A percentile compares a stretch with the other conserved stretches of the same genome.
Evolutionary conservation across 2,329 filamentous ascomycete species (phyloP).

Genomic region (Penicillium sclerotiorum): DNA sequence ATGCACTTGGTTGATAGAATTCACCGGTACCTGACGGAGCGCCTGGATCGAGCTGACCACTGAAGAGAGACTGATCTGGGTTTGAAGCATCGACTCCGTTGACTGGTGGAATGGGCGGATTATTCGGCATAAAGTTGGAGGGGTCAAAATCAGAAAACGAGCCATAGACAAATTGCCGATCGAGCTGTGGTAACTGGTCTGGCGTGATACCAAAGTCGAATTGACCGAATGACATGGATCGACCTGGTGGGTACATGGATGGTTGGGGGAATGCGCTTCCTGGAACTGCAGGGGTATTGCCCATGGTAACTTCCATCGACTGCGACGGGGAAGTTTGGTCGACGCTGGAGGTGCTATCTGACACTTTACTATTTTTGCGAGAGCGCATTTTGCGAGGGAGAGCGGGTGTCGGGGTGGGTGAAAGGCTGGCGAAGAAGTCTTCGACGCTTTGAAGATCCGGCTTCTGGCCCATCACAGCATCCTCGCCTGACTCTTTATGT

Average conservation of each 20-base stretch:
- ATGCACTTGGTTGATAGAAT: slow-evolving; percentile 62
- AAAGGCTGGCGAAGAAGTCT: slow-evolving; percentile 85
- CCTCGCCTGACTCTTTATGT: slow-evolving; percentile 78
- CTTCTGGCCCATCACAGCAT: slow-evolving; percentile 85
- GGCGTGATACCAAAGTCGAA: slow-evolving; percentile 44
- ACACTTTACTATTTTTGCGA: slow-evolving; percentile 31
- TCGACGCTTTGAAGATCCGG: slow-evolving; percentile 90
- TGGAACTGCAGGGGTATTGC: slow-evolving; percentile 33
- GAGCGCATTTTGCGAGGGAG: slow-evolving; percentile 47
- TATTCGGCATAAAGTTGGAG: slow-evolving; percentile 34
- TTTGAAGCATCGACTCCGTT: slow-evolving; percentile 27
- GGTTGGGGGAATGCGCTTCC: slow-evolving; percentile 41
- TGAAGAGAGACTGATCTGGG: slow-evolving; percentile 35
- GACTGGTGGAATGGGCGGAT: slow-evolving; percentile 29
- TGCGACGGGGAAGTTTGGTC: slow-evolving; percentile 32
- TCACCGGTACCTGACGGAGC: slow-evolving; percentile 40
- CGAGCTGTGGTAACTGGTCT: slow-evolving; percentile 65
- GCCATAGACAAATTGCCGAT: slow-evolving; percentile 74
- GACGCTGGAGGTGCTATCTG: slow-evolving; percentile 24
- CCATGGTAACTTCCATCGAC: slow-evolving; percentile 32
- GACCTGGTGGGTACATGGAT: slow-evolving; percentile 35
- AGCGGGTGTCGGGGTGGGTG: slow-evolving; percentile 57
- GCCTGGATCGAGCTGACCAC: slow-evolving; percentile 37
- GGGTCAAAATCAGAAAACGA: slow-evolving; percentile 64
- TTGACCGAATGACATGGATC: slow-evolving; percentile 32